phyloP scores from a whole-genome alignment of 208 protist species.

The Trichomonas gallinae region DNA sequence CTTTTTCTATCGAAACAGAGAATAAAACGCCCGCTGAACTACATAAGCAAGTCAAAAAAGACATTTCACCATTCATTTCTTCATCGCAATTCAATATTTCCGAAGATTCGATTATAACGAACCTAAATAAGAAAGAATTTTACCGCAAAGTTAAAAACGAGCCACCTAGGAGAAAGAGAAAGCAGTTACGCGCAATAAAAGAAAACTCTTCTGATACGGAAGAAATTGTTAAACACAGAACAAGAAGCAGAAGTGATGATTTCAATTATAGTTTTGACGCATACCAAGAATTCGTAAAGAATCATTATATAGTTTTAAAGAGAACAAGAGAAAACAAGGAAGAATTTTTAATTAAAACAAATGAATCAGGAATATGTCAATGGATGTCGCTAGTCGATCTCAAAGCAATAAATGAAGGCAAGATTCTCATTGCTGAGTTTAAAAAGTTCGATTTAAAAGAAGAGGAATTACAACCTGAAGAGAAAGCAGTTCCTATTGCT shows the following conservation, averaged over 20 bases:
- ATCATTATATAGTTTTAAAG: background rate
- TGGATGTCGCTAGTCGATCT: background rate
- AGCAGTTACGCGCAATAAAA: background rate
- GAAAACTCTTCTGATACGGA: background rate
- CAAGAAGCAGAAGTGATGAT: background rate
- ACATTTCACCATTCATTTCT: too few species aligned
- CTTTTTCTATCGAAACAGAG: too few species aligned
- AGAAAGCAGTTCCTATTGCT: background rate
- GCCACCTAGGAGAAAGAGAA: background rate
- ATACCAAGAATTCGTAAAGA: background rate
- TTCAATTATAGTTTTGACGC: background rate
- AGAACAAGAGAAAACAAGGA: background rate
- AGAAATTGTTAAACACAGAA: background rate
- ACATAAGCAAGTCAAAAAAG: too few species aligned
- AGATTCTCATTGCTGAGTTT: background rate
- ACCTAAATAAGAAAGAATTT: too few species aligned
- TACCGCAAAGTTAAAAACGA: background rate
- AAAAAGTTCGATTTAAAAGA: background rate
- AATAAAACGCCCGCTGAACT: too few species aligned
- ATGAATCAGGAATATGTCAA: background rate
- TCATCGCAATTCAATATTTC: too few species aligned
- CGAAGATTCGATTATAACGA: too few species aligned
- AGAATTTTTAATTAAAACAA: background rate
- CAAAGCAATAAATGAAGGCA: background rate
- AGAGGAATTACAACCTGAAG: background rate